Evolutionary conservation across 352 stramenopile species (phyloP).

Genomic region (Phytopythium mirpurense): DNA sequence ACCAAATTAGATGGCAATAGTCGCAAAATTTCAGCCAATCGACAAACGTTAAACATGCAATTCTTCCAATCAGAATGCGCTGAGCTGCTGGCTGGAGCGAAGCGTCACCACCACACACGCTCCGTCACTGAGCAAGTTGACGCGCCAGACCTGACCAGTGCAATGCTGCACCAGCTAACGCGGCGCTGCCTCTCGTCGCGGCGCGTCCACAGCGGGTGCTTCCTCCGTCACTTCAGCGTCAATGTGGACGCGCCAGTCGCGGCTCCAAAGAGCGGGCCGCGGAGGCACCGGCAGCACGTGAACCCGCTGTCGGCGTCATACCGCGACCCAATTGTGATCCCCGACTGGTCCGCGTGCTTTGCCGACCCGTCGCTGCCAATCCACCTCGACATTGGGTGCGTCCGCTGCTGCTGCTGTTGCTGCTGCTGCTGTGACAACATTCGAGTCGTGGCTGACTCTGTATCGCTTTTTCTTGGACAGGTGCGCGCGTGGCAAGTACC

Average conservation of each 20-base stretch:
- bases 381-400: conserved; percentile 79
- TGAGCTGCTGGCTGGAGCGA: not conserved
- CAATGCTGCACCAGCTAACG: conserved; percentile 1
- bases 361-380: conserved; percentile 45
- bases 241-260: not conserved
- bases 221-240: not conserved
- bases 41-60: not conserved
- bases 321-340: conserved; percentile 50
- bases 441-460: too few species aligned
- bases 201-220: not conserved
- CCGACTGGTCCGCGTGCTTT: conserved; percentile 54
- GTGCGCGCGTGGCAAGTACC: conserved; percentile 65
- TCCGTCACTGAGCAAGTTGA: too few species aligned
- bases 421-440: too few species aligned
- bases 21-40: not conserved
- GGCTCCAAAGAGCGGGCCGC: conserved; percentile 21
- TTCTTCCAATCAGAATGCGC: not conserved
- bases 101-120: not conserved
- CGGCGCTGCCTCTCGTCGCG: not conserved
- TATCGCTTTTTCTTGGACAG: too few species aligned
- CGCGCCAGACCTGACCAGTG: too few species aligned
- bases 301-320: conserved; percentile 73
- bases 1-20: conserved; percentile 10
- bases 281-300: conserved; percentile 79
- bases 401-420: too few species aligned